phyloP scores from a whole-genome alignment of 352 stramenopile species.

The Globisporangium perplexum region DNA sequence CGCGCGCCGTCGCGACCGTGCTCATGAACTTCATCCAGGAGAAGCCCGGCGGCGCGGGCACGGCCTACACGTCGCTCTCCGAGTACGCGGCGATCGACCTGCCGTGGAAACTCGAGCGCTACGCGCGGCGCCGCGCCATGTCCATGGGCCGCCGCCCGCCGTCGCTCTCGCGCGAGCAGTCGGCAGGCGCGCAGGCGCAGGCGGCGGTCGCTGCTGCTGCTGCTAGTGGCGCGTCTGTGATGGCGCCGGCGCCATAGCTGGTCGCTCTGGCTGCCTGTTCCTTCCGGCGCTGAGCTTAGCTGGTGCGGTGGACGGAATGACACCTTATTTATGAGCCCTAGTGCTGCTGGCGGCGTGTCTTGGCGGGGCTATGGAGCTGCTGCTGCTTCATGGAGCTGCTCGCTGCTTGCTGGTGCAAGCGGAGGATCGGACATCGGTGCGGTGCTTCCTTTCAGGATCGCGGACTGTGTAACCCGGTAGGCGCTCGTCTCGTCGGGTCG shows the following conservation, averaged over 20 bases:
- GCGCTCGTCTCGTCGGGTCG: background rate
- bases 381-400: too few relatives aligned
- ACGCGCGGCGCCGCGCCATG: slow-evolving; percentile 53
- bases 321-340: background rate
- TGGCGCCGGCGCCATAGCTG: background rate
- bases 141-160: slow-evolving; percentile 44
- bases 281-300: background rate
- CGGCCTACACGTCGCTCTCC: slow-evolving; percentile 62
- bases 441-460: background rate
- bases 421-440: background rate
- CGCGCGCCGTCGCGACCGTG: slow-evolving; percentile 42
- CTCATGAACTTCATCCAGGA: slow-evolving; percentile 80
- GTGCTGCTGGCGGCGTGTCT: background rate
- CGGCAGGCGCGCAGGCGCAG: background rate
- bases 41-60: slow-evolving; percentile 46
- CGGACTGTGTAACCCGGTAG: too few relatives aligned
- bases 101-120: slow-evolving; percentile 55
- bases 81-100: slow-evolving; percentile 74
- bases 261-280: too few relatives aligned
- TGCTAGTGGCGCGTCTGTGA: too few relatives aligned
- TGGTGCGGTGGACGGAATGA: background rate
- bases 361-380: too few relatives aligned
- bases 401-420: too few relatives aligned
- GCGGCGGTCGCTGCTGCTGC: background rate
- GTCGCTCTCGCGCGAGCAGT: slow-evolving; percentile 24